These are phyloP conservation scores for Colletotrichum endophyticum DNA, from an alignment of 2,329 filamentous ascomycete genomes.

Conservation along the genomic window DNA sequence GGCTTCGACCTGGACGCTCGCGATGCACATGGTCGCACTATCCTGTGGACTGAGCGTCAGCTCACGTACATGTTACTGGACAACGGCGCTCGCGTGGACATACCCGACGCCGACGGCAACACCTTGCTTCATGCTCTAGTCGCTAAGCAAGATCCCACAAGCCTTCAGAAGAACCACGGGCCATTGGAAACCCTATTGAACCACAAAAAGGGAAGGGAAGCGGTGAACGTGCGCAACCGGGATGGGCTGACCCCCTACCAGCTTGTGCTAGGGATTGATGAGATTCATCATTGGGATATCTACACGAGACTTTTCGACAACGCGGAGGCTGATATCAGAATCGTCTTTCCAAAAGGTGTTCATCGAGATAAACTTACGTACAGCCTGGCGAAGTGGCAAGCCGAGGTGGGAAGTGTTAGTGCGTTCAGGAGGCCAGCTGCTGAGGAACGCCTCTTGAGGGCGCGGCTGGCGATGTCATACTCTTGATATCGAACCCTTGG, in stretches of 20 bases:
- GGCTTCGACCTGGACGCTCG: background rate
- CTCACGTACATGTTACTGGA: background rate
- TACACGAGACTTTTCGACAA: background rate
- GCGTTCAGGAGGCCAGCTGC: background rate
- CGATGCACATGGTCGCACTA: background rate
- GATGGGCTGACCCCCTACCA: background rate
- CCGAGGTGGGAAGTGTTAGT: accelerated
- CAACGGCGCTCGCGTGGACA: background rate
- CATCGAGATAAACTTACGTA: background rate
- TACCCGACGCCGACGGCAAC: background rate
- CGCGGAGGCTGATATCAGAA: background rate
- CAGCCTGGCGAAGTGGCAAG: background rate
- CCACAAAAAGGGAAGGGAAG: background rate
- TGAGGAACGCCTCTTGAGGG: background rate
- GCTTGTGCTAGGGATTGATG: background rate
- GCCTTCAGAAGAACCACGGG: background rate
- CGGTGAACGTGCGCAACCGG: background rate
- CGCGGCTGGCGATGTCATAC: background rate
- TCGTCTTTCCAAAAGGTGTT: background rate
- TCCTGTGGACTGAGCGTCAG: background rate
- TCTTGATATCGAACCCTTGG: background rate
- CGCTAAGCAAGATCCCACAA: accelerated
- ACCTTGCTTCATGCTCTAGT: background rate
- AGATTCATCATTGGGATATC: background rate
- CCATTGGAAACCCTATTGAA: background rate